These are phyloP conservation scores for Lepidopterella palustris DNA, from an alignment of 495 filamentous ascomycete genomes.

Conservation along the genomic window DNA sequence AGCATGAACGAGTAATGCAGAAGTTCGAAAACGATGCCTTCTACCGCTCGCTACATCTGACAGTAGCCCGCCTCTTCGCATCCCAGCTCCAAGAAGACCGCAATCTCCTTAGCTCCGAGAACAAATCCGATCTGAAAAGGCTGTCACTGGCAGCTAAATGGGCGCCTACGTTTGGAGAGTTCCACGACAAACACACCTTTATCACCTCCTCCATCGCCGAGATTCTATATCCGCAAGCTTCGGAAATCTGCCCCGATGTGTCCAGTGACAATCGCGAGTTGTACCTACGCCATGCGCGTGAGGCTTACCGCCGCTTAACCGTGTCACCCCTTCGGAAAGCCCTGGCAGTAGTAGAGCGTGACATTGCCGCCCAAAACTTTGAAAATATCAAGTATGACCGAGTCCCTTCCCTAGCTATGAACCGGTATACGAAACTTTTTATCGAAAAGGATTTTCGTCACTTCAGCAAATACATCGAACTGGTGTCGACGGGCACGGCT, in stretches of 20 bases:
- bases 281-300: conserved; percentile 44
- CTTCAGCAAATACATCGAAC: conserved; percentile 39
- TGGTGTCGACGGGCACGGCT: conserved; percentile 34
- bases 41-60: conserved; percentile 41
- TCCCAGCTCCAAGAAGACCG: conserved; percentile 42
- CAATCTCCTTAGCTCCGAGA: conserved; percentile 30
- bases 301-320: conserved; percentile 37
- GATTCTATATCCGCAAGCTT: conserved; percentile 36
- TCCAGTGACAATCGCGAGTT: conserved; percentile 28
- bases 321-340: conserved; percentile 40
- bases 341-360: conserved; percentile 43
- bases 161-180: conserved; percentile 40
- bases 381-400: conserved; percentile 42
- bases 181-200: conserved; percentile 47
- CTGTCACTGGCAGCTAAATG: conserved; percentile 48
- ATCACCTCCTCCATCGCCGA: conserved; percentile 45
- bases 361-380: conserved; percentile 37
- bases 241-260: conserved; percentile 19
- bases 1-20: conserved; percentile 32
- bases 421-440: conserved; percentile 40
- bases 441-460: conserved; percentile 38
- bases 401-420: conserved; percentile 46
- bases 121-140: conserved; percentile 29
- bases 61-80: conserved; percentile 45
- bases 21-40: conserved; percentile 33